phyloP scores from a whole-genome alignment of 2,329 filamentous ascomycete species.

The Epichloe gansuensis region DNA sequence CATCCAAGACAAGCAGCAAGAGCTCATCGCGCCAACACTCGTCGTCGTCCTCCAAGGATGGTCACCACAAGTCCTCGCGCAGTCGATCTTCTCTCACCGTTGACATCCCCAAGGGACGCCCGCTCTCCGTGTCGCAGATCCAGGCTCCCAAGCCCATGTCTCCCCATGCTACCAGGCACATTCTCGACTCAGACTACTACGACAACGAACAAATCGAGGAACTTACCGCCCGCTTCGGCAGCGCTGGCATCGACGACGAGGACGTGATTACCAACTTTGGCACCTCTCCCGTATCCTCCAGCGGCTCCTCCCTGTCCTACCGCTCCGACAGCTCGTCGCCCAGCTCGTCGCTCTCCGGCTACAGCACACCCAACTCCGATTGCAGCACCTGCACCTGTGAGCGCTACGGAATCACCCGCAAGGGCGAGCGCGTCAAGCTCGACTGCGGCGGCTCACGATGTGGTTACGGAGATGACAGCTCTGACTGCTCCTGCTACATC shows the following conservation, averaged over 20 bases:
- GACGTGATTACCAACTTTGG: constrained; percentile 42
- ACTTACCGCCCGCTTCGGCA: constrained; percentile 62
- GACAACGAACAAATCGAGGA: constrained; percentile 62
- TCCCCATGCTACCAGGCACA: constrained; percentile 74
- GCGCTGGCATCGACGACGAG: constrained; percentile 44
- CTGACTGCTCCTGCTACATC: constrained; percentile 54
- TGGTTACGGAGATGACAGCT: constrained; percentile 62
- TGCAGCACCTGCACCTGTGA: constrained; percentile 81
- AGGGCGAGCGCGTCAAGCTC: constrained; percentile 85
- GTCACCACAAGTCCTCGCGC: constrained; percentile 28
- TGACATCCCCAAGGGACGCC: constrained; percentile 78
- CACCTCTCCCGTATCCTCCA: constrained; percentile 51
- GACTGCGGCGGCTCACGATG: constrained; percentile 87
- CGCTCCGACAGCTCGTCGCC: constrained; percentile 63
- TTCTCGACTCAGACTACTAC: constrained; percentile 71
- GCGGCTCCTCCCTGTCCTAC: constrained; percentile 56
- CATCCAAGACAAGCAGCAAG: constrained; percentile 21
- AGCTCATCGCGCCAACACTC: constrained; percentile 31
- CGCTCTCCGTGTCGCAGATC: constrained; percentile 80
- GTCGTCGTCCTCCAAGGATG: constrained; percentile 30
- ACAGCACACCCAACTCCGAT: constrained; percentile 66
- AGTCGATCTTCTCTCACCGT: constrained; percentile 38
- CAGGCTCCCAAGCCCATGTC: constrained; percentile 80
- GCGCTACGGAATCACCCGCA: constrained; percentile 90
- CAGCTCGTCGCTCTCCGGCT: constrained; percentile 61